Percentiles rank a stretch among this genome's conserved stretches.
phyloP scores from a whole-genome alignment of 2,329 filamentous ascomycete species.

The Aureobasidium sp. region DNA sequence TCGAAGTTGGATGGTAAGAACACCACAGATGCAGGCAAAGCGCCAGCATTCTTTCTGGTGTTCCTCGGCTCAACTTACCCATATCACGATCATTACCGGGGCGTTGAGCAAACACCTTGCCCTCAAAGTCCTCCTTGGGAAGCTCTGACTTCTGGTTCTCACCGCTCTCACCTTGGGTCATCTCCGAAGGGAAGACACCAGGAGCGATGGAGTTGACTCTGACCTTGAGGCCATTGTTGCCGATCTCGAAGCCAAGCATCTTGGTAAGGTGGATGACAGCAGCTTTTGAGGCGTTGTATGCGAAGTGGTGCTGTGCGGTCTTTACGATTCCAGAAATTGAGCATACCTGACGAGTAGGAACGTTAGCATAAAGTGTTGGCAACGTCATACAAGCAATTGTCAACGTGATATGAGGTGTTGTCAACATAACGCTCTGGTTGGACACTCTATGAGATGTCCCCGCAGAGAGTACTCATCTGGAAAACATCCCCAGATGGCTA shows the following conservation, averaged over 20 bases:
- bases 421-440: background rate
- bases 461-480: no score
- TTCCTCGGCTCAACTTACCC: slow-evolving; percentile 17
- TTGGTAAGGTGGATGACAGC: slow-evolving; percentile 49
- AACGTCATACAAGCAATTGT: background rate
- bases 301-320: slow-evolving; percentile 42
- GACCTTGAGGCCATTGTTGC: slow-evolving; percentile 47
- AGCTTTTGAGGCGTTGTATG: slow-evolving; percentile 45
- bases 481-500: no score
- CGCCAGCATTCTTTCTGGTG: no score
- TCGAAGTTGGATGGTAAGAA: background rate
- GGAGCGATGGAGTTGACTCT: slow-evolving; percentile 53
- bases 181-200: slow-evolving; percentile 51
- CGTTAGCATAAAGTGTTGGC: background rate
- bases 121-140: slow-evolving; percentile 43
- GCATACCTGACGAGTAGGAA: slow-evolving; percentile 14
- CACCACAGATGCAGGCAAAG: background rate
- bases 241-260: slow-evolving; percentile 48
- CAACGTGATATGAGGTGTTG: background rate
- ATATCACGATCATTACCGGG: slow-evolving; percentile 55
- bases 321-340: slow-evolving; percentile 41
- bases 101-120: slow-evolving; percentile 43
- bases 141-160: slow-evolving; percentile 50
- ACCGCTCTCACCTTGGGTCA: slow-evolving; percentile 48
- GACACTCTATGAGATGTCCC: no score